Conservation (phyloP, 2,329 filamentous ascomycete genomes). For the Pyrenophora teres region DNA sequence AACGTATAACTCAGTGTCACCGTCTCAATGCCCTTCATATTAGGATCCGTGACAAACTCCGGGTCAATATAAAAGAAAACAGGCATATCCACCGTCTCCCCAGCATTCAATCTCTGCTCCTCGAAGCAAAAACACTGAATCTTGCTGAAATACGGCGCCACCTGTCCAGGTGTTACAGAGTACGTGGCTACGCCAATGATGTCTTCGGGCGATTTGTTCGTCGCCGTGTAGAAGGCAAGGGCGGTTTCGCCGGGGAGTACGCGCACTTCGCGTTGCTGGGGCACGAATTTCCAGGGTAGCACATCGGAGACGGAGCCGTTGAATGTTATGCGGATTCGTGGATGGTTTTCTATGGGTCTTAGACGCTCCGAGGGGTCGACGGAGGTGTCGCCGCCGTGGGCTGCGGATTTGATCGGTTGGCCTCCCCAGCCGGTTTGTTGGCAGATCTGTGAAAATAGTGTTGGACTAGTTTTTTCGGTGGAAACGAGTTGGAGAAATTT, state of each 20-base stretch:
- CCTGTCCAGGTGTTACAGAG: constrained; percentile 92
- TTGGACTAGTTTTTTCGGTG: constrained; percentile 6
- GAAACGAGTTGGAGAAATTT: background rate
- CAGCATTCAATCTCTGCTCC: constrained; percentile 87
- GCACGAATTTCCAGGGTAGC: constrained; percentile 94
- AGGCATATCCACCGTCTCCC: constrained; percentile 98
- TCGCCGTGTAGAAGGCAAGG: constrained; percentile 95
- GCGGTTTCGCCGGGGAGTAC: constrained; percentile 96
- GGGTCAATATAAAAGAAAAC: constrained; percentile 99
- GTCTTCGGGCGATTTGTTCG: constrained; percentile 85
- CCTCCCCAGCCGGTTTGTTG: constrained; percentile 90
- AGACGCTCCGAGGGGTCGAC: constrained; percentile 76
- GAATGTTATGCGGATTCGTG: constrained; percentile 93
- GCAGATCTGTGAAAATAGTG: constrained; percentile 64
- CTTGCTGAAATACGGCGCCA: constrained; percentile 98
- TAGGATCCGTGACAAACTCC: constrained; percentile 87
- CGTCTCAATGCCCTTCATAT: constrained; percentile 92
- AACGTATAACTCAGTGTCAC: constrained; percentile 98
- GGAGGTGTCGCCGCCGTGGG: constrained; percentile 61
- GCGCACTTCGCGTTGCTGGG: constrained; percentile 94
- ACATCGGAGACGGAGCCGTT: constrained; percentile 94
- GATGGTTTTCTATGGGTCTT: constrained; percentile 76
- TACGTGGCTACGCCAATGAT: constrained; percentile 99
- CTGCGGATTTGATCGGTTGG: constrained; percentile 82
- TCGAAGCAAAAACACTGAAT: constrained; percentile 99